These are phyloP conservation scores for Nemophila menziesii DNA, from an alignment of 257 asterid species.

Conservation along the genomic window DNA sequence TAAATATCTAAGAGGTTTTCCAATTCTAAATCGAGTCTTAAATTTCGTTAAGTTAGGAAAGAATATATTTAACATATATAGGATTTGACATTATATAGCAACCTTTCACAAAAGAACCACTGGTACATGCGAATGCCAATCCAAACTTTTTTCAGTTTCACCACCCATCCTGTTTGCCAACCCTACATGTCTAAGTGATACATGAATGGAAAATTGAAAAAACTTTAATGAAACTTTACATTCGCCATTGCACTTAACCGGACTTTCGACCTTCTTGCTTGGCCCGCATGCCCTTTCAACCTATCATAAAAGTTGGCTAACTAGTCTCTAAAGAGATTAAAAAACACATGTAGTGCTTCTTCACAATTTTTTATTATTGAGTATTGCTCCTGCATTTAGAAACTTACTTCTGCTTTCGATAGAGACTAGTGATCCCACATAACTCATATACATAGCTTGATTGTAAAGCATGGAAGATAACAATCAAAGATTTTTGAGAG, in stretches of 20 bases:
- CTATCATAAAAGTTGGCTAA: neutral
- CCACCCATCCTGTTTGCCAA: conserved; percentile 11
- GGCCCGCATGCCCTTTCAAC: conserved; percentile 9
- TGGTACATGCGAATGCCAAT: neutral
- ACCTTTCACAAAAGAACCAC: conserved; percentile 1
- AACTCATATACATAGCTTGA: neutral
- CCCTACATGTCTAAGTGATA: conserved; percentile 14
- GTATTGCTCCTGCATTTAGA: neutral
- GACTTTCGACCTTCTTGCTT: conserved; percentile 5
- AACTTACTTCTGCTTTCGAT: neutral
- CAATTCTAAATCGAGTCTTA: no score
- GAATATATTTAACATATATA: no score
- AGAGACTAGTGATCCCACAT: neutral
- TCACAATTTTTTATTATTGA: neutral
- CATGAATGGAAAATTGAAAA: conserved; percentile 2
- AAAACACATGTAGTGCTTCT: neutral
- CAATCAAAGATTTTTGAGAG: no score
- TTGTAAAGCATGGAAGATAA: neutral
- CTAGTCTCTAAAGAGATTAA: conserved; percentile 5
- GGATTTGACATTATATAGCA: neutral
- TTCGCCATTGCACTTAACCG: conserved; percentile 14
- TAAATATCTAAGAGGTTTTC: no score
- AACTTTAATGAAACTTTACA: conserved; percentile 6
- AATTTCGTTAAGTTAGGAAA: no score
- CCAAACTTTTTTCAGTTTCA: conserved; percentile 6